phyloP scores from a whole-genome alignment of 2,329 filamentous ascomycete genomes.

The Fusarium sterilihyphosum region DNA sequence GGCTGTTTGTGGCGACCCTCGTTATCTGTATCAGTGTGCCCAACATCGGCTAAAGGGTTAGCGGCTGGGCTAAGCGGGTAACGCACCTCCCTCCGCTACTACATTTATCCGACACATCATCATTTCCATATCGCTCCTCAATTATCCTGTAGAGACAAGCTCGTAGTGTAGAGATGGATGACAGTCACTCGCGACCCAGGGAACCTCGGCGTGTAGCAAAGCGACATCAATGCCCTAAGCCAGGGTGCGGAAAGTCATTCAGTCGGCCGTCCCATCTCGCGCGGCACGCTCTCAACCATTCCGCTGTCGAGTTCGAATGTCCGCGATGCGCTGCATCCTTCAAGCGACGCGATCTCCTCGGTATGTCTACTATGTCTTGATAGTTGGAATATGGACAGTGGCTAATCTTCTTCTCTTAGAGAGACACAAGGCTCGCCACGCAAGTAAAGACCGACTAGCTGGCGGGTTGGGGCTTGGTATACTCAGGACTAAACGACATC shows the following conservation, averaged over 20 bases:
- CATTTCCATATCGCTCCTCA: background rate
- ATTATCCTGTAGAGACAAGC: background rate
- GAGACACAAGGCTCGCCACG: background rate
- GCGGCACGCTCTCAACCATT: background rate
- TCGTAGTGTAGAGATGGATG: background rate
- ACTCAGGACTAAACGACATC: background rate
- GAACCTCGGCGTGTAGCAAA: background rate
- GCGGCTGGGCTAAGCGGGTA: background rate
- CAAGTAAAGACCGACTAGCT: background rate
- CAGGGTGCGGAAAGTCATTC: background rate
- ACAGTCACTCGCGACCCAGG: rapidly evolving
- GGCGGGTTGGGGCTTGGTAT: background rate
- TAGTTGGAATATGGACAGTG: rapidly evolving
- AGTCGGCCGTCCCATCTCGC: background rate
- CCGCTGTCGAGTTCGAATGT: background rate
- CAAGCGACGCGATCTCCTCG: background rate
- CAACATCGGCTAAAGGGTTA: background rate
- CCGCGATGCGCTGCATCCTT: background rate
- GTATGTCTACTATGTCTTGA: rapidly evolving
- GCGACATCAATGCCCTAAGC: background rate
- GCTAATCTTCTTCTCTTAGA: background rate
- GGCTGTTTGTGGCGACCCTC: too few species aligned
- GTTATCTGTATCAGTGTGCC: background rate
- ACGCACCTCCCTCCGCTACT: background rate
- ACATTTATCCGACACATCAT: background rate